Evolutionary conservation across 192 early-diverging fungal species (phyloP), one percentile per base, ranked within the genome.

Genomic region (Backusella morwellensis): DNA sequence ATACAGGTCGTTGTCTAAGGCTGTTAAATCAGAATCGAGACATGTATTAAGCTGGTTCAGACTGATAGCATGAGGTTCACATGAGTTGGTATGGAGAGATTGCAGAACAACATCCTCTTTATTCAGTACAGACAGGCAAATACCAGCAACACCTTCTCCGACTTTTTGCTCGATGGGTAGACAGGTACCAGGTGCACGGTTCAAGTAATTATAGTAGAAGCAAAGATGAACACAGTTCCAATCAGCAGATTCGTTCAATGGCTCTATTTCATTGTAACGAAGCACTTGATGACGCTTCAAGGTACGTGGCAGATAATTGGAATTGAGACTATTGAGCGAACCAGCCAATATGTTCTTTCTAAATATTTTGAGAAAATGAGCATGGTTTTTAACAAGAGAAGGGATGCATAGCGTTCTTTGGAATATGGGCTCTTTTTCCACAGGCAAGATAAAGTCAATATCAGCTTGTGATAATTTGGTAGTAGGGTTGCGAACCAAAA

Each of bases 361-460:
- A 15, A 93, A 78, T 44, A 89, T 85, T 71, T 90, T 81, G 63
- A 95, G 76, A 44, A 93, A 93, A 1, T 91, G 81, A 72, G 82
- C 85, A 19, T 87, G 86, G 42, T 88, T 88, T 29, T 84, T 80
- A 15, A 95, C 81, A 23, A 85, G 76, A 17, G 66, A 38, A 6
- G 92, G 91, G 52, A 94, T 80, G 19, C 78, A 69, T 41, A 93
- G 74, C 3, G 70, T 79, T 71, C 82, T 77, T 3, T 80, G 67
- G 38, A 78, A 70, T 7, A 82, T 77, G 11, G 87, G 84, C 4
- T 80, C 21, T 72, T 87, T 82, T n/a, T 87, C 80, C 32, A 89
- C 80, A 0, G 93, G 93, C 0, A 95, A 76, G 69, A 94, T 92
- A 74, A 96, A 95, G 38, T 94, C 93, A 19, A 93, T 85, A 82